phyloP scores from a whole-genome alignment of 495 filamentous ascomycete genomes.

The Lindgomyces ingoldianus region DNA sequence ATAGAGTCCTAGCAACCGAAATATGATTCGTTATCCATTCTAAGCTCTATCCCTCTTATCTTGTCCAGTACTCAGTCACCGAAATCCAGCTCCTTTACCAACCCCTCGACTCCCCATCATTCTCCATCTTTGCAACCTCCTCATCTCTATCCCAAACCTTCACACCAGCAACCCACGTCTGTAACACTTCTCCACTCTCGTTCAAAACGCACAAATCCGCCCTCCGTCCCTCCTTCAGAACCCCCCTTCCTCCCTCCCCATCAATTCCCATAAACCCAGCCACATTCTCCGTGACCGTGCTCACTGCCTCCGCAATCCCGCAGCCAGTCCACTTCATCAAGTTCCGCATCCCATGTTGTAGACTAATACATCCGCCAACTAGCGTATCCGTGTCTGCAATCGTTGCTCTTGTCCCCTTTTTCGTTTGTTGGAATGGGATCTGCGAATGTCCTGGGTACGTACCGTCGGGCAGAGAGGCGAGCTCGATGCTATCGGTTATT shows the following conservation, averaged over 20 bases:
- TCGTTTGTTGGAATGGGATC: conserved; percentile 48
- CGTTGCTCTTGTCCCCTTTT: conserved; percentile 46
- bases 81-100: neutral
- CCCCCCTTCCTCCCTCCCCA: conserved; percentile 41
- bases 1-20: too few relatives aligned
- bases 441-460: conserved; percentile 54
- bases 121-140: conserved; percentile 9
- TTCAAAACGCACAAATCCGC: conserved; percentile 53
- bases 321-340: conserved; percentile 50
- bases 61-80: too few relatives aligned
- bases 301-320: conserved; percentile 49
- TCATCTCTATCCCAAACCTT: conserved; percentile 47
- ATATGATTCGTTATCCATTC: too few relatives aligned
- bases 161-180: conserved; percentile 53
- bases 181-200: conserved; percentile 48
- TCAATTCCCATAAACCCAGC: conserved; percentile 49
- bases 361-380: conserved; percentile 48
- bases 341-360: conserved; percentile 51
- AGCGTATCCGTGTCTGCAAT: conserved; percentile 46
- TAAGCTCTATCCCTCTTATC: too few relatives aligned
- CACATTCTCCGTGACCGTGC: conserved; percentile 53
- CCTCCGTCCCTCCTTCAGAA: conserved; percentile 47
- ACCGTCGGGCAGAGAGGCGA: conserved; percentile 58
- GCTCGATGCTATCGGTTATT: conserved; percentile 63
- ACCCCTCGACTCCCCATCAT: conserved; percentile 21